These are phyloP conservation scores for Sabuloglossum arenarium DNA, from an alignment of 495 filamentous ascomycete species.

Conservation along the genomic window DNA sequence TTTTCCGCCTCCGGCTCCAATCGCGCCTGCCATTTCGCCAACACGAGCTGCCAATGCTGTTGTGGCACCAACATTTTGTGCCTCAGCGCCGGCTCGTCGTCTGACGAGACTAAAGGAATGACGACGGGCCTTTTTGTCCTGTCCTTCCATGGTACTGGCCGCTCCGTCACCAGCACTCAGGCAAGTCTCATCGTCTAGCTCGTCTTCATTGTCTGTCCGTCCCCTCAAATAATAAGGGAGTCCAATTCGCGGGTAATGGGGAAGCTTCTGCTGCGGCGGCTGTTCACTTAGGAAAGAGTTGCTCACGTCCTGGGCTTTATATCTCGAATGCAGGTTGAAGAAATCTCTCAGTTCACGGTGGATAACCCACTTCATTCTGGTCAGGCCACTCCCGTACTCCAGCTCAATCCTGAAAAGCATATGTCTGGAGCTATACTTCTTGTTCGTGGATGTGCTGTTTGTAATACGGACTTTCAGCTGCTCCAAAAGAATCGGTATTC, in stretches of 20 bases:
- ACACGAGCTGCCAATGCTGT: constrained; percentile 23
- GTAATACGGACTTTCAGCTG: constrained; percentile 78
- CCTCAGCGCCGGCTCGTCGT: constrained; percentile 33
- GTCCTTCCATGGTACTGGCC: constrained; percentile 34
- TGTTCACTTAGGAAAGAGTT: constrained; percentile 37
- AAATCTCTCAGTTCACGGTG: constrained; percentile 75
- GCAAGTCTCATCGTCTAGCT: constrained; percentile 41
- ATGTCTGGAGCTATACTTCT: constrained; percentile 50
- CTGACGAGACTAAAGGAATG: constrained; percentile 34
- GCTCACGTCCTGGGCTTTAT: constrained; percentile 62
- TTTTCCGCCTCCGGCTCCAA: constrained; percentile 16
- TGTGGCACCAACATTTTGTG: constrained; percentile 20
- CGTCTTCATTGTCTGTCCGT: constrained; percentile 59
- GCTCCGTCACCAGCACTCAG: constrained; percentile 35
- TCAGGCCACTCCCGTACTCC: constrained; percentile 89
- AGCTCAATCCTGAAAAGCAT: constrained; percentile 76
- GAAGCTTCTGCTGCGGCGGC: constrained; percentile 44
- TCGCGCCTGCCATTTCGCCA: constrained; percentile 16
- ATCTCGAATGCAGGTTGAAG: constrained; percentile 78
- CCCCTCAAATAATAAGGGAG: constrained; percentile 70
- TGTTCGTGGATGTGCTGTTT: constrained; percentile 35
- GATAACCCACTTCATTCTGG: constrained; percentile 94
- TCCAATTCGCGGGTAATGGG: constrained; percentile 73
- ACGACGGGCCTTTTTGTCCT: constrained; percentile 39
- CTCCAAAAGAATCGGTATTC: constrained; percentile 85